Base-by-base conservation (phyloP, 2,329 filamentous ascomycete genomes). In the Aspergillus unguis region DNA sequence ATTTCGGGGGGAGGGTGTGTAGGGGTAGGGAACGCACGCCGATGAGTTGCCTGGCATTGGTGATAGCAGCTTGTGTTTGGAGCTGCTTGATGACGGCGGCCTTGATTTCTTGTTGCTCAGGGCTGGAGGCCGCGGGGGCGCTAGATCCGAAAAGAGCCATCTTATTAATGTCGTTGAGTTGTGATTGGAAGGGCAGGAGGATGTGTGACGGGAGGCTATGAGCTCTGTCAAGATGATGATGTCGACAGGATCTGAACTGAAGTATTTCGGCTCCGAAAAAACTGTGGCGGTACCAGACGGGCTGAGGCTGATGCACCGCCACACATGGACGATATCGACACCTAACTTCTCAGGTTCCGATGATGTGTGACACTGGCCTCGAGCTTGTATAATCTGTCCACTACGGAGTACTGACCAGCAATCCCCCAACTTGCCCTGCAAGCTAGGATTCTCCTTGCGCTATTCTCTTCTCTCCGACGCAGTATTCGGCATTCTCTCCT, bases 11-110 rank as follows among this genome's bases (percentile, higher is more conserved):
- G n/a, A 5, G 23, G 11, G 26, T 17, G 36, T n/a, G 33, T 41
- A n/a, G 8, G 53, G 25, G 45, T 27, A 36, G 44, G 55, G 31
- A 44, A 65, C 76, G 50, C 76, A 88, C 87, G 72, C 86, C 81
- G 64, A 92, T 88, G 63, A 92, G 77, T 60, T 80, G 77, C 58
- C 83, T 81, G 42, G 86, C 86, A 64, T 91, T 91, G 64, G 76
- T 78, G 61, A 88, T 76, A 70, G 84, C 85, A 57, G 82, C 77
- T 71, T 88, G 83, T 58, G 80, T 71, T 67, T 81, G 80, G 58
- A 88, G 76, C 70, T 87, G 83, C 72, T 82, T 79, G 67, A 87
- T 82, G 53, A 89, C 64, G 48, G 80, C 69, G 76, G 79, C 72
- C 80, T 76, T 75, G 58, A 73, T 62, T 41, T 74, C 69, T 54